Percentiles rank a stretch among this genome's conserved stretches.
Conservation (phyloP, 495 filamentous ascomycete species). For the Hyphodiscus hymeniophilus region DNA sequence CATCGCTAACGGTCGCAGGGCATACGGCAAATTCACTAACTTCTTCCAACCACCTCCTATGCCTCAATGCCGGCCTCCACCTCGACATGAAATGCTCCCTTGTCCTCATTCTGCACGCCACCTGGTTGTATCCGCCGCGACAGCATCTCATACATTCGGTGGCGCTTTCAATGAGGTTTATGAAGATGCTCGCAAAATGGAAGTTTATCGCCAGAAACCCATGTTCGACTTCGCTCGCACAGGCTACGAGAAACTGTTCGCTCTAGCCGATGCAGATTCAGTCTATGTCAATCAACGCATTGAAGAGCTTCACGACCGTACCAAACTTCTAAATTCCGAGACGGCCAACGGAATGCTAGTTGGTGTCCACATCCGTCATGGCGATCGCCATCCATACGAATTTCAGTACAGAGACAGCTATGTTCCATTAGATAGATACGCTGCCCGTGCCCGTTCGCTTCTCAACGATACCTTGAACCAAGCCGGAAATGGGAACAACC, state of each 20-base stretch:
- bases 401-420: conserved; percentile 59
- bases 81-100: conserved; percentile 54
- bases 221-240: conserved; percentile 52
- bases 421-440: conserved; percentile 55
- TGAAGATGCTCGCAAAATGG: conserved; percentile 36
- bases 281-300: conserved; percentile 44
- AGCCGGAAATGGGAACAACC: conserved; percentile 6
- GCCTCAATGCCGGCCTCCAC: conserved; percentile 51
- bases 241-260: conserved; percentile 61
- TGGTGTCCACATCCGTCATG: conserved; percentile 64
- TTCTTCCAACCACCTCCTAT: conserved; percentile 56
- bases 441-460: conserved; percentile 23
- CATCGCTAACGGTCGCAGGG: conserved; percentile 27
- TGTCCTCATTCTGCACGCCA: conserved; percentile 63
- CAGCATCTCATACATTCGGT: conserved; percentile 47
- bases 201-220: conserved; percentile 37
- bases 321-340: conserved; percentile 23
- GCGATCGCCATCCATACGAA: conserved; percentile 60
- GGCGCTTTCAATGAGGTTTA: conserved; percentile 42
- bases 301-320: conserved; percentile 35
- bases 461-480: conserved; percentile 15
- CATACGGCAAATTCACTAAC: conserved; percentile 58
- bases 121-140: conserved; percentile 59
- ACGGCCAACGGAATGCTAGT: conserved; percentile 37
- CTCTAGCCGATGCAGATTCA: conserved; percentile 46